phyloP scores from a whole-genome alignment of 1,284 basidiomycete genomes.

The Austroboletus niveus region DNA sequence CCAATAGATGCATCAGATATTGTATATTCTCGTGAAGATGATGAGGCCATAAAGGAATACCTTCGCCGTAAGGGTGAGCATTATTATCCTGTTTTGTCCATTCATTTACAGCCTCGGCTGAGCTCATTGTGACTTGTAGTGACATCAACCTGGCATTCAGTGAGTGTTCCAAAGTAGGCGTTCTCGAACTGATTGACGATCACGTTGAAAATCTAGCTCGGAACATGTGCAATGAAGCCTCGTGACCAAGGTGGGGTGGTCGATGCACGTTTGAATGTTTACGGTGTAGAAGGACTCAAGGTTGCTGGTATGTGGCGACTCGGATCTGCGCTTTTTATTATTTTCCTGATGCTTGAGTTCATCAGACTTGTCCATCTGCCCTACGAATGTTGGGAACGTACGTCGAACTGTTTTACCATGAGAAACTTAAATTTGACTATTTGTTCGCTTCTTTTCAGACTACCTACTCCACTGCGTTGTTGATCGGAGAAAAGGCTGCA shows the following conservation, averaged over 20 bases:
- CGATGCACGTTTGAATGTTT: constrained; percentile 28
- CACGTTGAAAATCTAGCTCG: constrained; percentile 14
- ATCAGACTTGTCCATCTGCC: constrained; percentile 32
- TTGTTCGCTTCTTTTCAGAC: too few species aligned
- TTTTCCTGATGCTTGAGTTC: background rate
- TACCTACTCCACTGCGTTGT: too few species aligned
- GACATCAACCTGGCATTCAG: constrained; percentile 46
- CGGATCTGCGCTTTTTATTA: too few species aligned
- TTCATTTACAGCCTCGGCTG: too few species aligned
- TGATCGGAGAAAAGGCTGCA: too few species aligned
- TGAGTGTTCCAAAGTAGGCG: constrained; percentile 15
- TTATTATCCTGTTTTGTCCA: too few species aligned
- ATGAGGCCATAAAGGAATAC: constrained; percentile 49
- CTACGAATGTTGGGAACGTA: constrained; percentile 32
- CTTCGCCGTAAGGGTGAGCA: constrained; percentile 20
- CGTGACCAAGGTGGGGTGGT: constrained; percentile 26
- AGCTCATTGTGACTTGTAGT: background rate
- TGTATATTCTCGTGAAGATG: constrained; percentile 56
- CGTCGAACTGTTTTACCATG: background rate
- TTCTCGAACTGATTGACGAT: too few species aligned
- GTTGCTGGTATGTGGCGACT: constrained; percentile 23
- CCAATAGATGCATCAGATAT: constrained; percentile 45
- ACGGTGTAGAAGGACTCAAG: constrained; percentile 29
- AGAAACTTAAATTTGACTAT: too few species aligned
- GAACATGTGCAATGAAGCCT: constrained; percentile 34